Conservation (phyloP, 352 stramenopile species). For the Pythium brachiatum region DNA sequence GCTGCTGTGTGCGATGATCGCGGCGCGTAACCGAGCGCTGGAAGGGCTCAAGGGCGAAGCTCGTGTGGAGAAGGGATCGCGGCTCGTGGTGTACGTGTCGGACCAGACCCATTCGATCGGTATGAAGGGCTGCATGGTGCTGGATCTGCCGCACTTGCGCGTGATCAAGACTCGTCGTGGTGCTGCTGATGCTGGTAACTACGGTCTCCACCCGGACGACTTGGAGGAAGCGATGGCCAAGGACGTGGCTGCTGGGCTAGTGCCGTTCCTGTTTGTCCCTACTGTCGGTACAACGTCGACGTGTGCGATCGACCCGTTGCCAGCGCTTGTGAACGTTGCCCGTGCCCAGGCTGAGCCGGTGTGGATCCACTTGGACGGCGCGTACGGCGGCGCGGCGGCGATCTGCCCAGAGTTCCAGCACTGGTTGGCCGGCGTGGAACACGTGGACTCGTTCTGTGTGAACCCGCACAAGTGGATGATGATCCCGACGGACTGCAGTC, state of each 20-base stretch:
- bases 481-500: conserved; percentile 59
- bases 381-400: conserved; percentile 52
- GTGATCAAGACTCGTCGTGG: conserved; percentile 48
- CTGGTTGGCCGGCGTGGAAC: conserved; percentile 53
- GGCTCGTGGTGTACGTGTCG: conserved; percentile 61
- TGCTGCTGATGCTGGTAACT: conserved; percentile 46
- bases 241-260: conserved; percentile 44
- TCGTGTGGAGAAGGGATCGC: conserved; percentile 31
- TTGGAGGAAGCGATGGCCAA: conserved; percentile 46
- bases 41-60: conserved; percentile 35
- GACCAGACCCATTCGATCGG: conserved; percentile 72
- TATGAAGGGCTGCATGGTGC: conserved; percentile 66
- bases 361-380: conserved; percentile 67
- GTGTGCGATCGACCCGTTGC: conserved; percentile 53
- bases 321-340: conserved; percentile 35
- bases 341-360: conserved; percentile 37
- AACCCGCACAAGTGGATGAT: conserved; percentile 82
- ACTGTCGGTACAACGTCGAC: conserved; percentile 67
- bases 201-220: conserved; percentile 46
- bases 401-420: conserved; percentile 52
- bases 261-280: conserved; percentile 59
- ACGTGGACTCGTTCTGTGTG: conserved; percentile 63
- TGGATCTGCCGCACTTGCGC: conserved; percentile 56
- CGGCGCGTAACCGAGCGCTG: conserved; percentile 36
- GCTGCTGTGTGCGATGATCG: conserved; percentile 44